Base-by-base conservation (phyloP, 1,284 basidiomycete species). In the Neonothopanus nambi region DNA sequence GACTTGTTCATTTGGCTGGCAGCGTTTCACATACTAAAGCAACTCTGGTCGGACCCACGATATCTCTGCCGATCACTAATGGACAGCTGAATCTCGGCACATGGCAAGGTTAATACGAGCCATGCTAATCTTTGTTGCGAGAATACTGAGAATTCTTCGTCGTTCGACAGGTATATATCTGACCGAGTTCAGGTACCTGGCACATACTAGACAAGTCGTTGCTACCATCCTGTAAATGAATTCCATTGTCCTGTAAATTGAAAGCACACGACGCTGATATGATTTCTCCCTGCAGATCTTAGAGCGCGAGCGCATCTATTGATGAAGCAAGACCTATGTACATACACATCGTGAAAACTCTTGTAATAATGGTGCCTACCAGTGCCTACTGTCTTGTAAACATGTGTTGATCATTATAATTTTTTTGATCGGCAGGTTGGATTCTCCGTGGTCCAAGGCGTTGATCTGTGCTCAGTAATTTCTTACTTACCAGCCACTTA, bases 21-120 rank as follows among this genome's bases (percentile, higher is more conserved):
- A 91, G 89, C 6, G 91, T 90, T 42, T 95, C 93, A 13, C 95
- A 98, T 68, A 93, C 93, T 23, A 97, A 97, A 69, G 83, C 91
- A 3, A 84, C 91, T 2, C 76, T 97, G 30, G 74, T 95, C 47
- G 94, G 94, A 26, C 81, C 89, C 18, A 86, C 89, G 1, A 79
- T 96, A 61, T 87, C 87, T 12, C 77, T 96, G 24, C 94, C 94
- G 3, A 93, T 97, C 63, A 91, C 91, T 1, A 80, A 90, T 55
- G 92, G 89, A 2, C 77, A 79, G 43, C 73, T 96, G 57, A 92
- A 90, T 60, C 74, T 95, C 37, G 95, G 93, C 4, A 95, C 91
- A 17, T 97, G 93, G 94, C 94, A 96, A 79, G 92, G 88, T 79
- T 41, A 69, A 52, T 23, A 44, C 43, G 13, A 35, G 20, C 21